Conservation (phyloP, 352 stramenopile species). For the Phytophthora chlamydospora region DNA sequence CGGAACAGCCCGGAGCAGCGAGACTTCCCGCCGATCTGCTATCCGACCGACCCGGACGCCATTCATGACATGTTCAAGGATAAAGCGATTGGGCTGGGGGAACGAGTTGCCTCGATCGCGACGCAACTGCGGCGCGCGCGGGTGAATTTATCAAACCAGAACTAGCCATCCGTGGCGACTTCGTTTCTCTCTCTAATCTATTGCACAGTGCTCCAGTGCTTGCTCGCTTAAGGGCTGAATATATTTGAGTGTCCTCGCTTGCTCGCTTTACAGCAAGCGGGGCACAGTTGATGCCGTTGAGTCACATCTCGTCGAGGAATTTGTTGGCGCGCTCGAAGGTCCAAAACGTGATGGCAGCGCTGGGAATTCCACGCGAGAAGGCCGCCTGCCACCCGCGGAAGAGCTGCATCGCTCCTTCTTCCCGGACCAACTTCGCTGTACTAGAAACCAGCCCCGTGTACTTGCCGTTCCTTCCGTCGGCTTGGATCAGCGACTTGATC, state of each 20-base stretch:
- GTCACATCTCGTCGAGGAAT: slow-evolving; percentile 50
- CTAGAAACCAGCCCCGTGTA: slow-evolving; percentile 54
- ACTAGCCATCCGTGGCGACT: slow-evolving; percentile 12
- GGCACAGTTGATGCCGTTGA: slow-evolving; percentile 1
- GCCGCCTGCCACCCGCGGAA: slow-evolving; percentile 84
- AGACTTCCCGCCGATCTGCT: slow-evolving; percentile 59
- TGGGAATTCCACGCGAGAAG: slow-evolving; percentile 77
- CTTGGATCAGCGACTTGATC: slow-evolving; percentile 86
- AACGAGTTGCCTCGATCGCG: slow-evolving; percentile 66
- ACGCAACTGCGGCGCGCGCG: slow-evolving; percentile 32
- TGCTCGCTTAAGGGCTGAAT: slow-evolving; percentile 10
- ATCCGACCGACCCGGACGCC: slow-evolving; percentile 56
- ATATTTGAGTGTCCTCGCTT: slow-evolving; percentile 10
- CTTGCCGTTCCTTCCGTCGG: slow-evolving; percentile 48
- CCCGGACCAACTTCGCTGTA: slow-evolving; percentile 48
- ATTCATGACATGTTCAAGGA: slow-evolving; percentile 81
- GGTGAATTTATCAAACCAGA: slow-evolving; percentile 18
- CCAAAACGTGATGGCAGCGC: slow-evolving; percentile 84
- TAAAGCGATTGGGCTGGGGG: slow-evolving; percentile 81
- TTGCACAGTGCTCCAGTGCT: slow-evolving; percentile 12
- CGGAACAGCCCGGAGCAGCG: slow-evolving; percentile 20
- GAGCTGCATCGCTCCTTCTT: slow-evolving; percentile 65
- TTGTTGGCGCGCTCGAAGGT: slow-evolving; percentile 71
- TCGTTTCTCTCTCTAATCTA: slow-evolving; percentile 15
- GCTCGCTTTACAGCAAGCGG: slow-evolving; percentile 6